Evolutionary conservation across 805 yeast species (phyloP), one percentile per base, ranked within the genome.

Genomic region (Barnettozyma populi): DNA sequence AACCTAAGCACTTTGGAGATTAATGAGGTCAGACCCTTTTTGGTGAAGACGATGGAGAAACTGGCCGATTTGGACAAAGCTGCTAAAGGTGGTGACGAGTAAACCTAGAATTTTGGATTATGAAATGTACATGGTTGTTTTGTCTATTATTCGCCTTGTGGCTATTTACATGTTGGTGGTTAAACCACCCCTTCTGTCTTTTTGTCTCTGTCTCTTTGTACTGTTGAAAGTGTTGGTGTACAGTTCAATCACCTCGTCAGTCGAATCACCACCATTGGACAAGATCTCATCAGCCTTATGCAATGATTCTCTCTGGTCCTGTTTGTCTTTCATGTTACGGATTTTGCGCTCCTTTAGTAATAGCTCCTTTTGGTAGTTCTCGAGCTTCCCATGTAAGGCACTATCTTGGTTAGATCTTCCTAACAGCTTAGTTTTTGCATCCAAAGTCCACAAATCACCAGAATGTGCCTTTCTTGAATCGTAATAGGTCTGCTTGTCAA

Each of bases 391-490:
- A 23, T 57, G 41, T 11, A 60, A 37, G 54, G 57, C 43, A 55
- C 63, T 18, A 53, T 59, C 58, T 36, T 62, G 65, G 47, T 67
- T 69, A 36, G 67, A 65, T 38, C 60, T 64, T 4, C 71, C 69
- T 41, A 62, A 61, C 2, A 67, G 56, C 25, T 71, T 74, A 2
- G 79, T 71, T 61, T 84, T 85, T 2, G 82, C 82, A 32, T 76
- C 86, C 36, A 82, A 64, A 0, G 86, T 83, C 99, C 98, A 94
- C 45, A 83, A 66, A 62, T 94, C 99, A 20, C 97, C 96, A 60
- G 78, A 77, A n/a, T 65, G 66, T 0, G 88, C 79, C 63, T 94
- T 92, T 47, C 97, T 74, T 0, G 96, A 96, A 69, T 94, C 98
- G 60, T 87, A 95, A 56, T 88, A 94, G 2, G 72, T 79, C 51